These are phyloP conservation scores for Cordyceps cateniannulata DNA, from an alignment of 2,329 filamentous ascomycete species.

Conservation along the genomic window DNA sequence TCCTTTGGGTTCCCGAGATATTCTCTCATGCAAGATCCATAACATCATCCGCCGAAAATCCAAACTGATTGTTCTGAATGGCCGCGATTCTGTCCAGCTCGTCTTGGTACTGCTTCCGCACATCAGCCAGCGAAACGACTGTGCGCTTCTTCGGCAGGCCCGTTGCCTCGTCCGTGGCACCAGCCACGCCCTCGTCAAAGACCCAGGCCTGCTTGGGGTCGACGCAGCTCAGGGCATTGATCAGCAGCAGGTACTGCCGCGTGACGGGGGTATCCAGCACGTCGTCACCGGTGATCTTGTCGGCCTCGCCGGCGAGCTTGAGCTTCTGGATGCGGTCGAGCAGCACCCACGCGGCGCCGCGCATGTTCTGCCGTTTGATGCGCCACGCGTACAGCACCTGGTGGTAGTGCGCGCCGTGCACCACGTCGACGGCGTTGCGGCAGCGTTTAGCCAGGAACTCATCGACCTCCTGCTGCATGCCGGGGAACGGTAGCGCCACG, in stretches of 20 bases:
- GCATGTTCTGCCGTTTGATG: conserved; percentile 76
- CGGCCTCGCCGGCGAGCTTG: conserved; percentile 50
- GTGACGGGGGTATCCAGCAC: conserved; percentile 58
- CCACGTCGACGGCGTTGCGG: conserved; percentile 59
- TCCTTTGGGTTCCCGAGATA: background rate
- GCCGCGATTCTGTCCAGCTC: conserved; percentile 84
- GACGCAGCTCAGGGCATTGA: conserved; percentile 87
- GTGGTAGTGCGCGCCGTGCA: conserved; percentile 69
- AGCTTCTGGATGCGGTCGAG: conserved; percentile 59
- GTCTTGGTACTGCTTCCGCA: conserved; percentile 81
- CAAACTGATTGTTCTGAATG: conserved; percentile 85
- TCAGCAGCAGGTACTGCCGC: conserved; percentile 78
- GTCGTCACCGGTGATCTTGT: conserved; percentile 48
- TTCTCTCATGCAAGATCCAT: conserved; percentile 43
- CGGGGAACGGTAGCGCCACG: conserved; percentile 70
- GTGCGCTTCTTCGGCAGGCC: conserved; percentile 50
- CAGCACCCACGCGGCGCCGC: conserved; percentile 62
- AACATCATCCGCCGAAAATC: conserved; percentile 53
- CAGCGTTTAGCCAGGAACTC: conserved; percentile 68
- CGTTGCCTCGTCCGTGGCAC: conserved; percentile 20
- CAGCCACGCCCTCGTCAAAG: conserved; percentile 33
- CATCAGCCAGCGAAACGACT: conserved; percentile 77
- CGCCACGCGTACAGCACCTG: conserved; percentile 90
- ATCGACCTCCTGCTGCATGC: conserved; percentile 73
- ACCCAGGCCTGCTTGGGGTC: conserved; percentile 77